These are phyloP conservation scores for Kwoniella pini DNA, from an alignment of 768 basidiomycete genomes.

Conservation along the genomic window DNA sequence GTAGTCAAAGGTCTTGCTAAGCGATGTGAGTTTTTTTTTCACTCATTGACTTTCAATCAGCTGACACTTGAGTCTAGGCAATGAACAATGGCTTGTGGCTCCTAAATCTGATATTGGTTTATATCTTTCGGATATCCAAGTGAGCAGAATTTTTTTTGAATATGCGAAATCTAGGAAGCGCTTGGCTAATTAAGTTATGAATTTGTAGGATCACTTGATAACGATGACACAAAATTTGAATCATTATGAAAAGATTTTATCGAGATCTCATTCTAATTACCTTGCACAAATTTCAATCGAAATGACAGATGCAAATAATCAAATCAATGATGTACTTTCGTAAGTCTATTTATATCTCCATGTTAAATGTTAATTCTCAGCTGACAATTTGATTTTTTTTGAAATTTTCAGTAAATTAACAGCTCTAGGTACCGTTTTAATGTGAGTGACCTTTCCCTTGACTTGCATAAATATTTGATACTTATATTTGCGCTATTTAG, in stretches of 20 bases:
- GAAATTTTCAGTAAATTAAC: constrained; percentile 67
- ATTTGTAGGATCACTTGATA: constrained; percentile 94
- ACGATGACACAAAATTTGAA: constrained; percentile 99
- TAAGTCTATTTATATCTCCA: constrained; percentile 33
- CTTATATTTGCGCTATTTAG: constrained; percentile 18
- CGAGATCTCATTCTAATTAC: constrained; percentile 98
- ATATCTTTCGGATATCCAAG: constrained; percentile 92
- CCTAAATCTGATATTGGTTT: constrained; percentile 97
- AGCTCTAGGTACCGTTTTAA: constrained; percentile 92
- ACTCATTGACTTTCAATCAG: not conserved
- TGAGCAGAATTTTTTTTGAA: no score
- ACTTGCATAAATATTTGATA: not conserved
- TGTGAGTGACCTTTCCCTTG: constrained; percentile 65
- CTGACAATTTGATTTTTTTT: no score
- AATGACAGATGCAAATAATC: constrained; percentile 99
- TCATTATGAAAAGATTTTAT: constrained; percentile 99
- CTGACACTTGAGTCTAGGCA: constrained; percentile 17
- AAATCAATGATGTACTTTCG: constrained; percentile 97
- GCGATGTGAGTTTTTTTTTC: constrained; percentile 63
- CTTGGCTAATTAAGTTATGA: no score
- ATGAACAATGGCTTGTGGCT: constrained; percentile 97
- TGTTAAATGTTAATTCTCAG: no score
- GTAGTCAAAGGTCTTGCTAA: constrained; percentile 99
- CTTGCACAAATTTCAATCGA: constrained; percentile 99
- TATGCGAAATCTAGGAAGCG: no score